Evolutionary conservation across 169 alveolate species (phyloP).

Genomic region (Eimeria tenella): DNA sequence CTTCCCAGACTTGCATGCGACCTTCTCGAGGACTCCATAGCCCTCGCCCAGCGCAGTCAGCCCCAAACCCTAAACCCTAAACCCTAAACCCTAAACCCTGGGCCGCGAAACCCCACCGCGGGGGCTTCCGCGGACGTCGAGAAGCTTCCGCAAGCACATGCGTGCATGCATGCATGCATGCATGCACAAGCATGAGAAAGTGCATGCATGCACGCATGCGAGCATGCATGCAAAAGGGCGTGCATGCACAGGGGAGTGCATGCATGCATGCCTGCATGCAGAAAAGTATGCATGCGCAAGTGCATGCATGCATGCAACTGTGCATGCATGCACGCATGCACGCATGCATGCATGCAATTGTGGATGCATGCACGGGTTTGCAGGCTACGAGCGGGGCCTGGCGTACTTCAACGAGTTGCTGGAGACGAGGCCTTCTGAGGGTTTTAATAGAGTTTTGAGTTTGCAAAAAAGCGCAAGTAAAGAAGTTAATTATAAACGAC

Average conservation of each 20-base stretch:
- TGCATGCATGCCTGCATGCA: background rate
- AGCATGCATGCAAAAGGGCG: background rate
- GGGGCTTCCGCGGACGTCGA: too few species aligned
- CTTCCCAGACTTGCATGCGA: slow-evolving; percentile 31
- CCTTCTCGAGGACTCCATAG: slow-evolving; percentile 31
- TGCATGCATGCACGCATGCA: background rate
- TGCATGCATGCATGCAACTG: background rate
- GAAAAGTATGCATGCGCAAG: background rate
- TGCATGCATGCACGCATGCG: background rate
- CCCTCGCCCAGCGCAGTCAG: slow-evolving; percentile 14
- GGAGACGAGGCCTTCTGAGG: background rate
- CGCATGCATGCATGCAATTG: background rate
- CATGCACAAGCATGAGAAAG: background rate
- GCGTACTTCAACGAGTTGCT: slow-evolving; percentile 23
- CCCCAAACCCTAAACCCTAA: background rate
- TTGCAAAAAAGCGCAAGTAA: slow-evolving; percentile 3
- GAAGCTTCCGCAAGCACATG: background rate
- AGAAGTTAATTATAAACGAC: slow-evolving; percentile 5
- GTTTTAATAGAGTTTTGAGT: background rate
- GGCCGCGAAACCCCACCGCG: too few species aligned
- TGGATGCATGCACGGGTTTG: background rate
- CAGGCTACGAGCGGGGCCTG: slow-evolving; percentile 56
- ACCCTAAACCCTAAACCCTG: too few species aligned
- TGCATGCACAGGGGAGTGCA: background rate
- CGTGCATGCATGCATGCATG: slow-evolving; percentile 29